Conservation (phyloP, 139 green algal genomes). For the Chlamydomonas urium region DNA sequence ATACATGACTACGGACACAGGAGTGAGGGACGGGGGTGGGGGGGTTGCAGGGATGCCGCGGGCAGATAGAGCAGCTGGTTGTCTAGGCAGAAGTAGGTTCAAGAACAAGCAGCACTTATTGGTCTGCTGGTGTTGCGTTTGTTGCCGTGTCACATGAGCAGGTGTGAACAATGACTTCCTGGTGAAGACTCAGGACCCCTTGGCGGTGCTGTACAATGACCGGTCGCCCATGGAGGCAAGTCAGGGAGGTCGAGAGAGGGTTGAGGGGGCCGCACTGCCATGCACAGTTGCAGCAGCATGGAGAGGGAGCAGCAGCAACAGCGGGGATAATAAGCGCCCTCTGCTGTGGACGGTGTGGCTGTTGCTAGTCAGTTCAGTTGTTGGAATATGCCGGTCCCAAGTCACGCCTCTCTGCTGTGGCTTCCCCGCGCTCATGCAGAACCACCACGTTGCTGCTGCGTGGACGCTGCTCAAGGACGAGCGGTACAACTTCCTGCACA, state of each 20-base stretch:
- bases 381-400: no score
- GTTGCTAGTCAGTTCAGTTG: no score
- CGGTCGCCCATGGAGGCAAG: conserved; percentile 35
- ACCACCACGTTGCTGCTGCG: conserved; percentile 11
- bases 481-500: neutral
- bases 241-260: no score
- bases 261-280: no score
- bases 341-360: no score
- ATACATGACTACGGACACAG: conserved; percentile 49
- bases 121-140: no score
- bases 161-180: conserved; percentile 40
- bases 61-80: neutral
- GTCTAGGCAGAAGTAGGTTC: neutral
- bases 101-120: no score
- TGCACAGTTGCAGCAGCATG: no score
- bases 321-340: no score
- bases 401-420: no score
- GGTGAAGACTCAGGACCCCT: conserved; percentile 28
- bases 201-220: conserved; percentile 61
- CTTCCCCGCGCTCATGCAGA: conserved; percentile 21
- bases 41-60: neutral
- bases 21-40: conserved; percentile 26
- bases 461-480: conserved; percentile 4
- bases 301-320: no score
- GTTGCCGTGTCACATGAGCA: neutral